Evolutionary conservation across 345 rosid genomes (phyloP).

Genomic region (Citropsis articulata): DNA sequence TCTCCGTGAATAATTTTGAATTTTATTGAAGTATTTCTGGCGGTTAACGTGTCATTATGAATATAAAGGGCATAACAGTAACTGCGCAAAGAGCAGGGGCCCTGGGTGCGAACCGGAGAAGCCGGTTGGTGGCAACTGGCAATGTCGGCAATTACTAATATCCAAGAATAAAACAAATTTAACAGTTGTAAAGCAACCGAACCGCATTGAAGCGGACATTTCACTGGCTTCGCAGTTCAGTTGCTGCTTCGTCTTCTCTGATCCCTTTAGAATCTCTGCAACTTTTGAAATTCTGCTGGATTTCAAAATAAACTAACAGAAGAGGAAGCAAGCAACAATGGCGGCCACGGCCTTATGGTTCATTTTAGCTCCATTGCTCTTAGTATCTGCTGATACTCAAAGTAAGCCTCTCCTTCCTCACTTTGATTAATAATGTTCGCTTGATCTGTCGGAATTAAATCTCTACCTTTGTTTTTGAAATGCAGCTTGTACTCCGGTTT

Average conservation of each 20-base stretch:
- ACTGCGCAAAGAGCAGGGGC: neutral
- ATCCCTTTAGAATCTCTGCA: neutral
- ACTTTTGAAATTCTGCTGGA: neutral
- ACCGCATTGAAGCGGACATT: conserved; percentile 18
- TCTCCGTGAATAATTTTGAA: neutral
- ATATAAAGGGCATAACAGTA: neutral
- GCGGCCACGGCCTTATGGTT: conserved; percentile 19
- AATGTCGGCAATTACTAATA: conserved; percentile 16
- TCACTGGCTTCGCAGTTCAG: conserved; percentile 5
- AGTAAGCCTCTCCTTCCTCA: conserved; percentile 27
- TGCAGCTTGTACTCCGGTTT: neutral
- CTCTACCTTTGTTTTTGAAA: neutral
- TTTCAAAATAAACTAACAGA: neutral
- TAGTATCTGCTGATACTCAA: conserved; percentile 31
- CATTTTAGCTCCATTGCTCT: conserved; percentile 25
- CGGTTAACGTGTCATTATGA: neutral
- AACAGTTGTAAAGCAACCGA: conserved; percentile 21
- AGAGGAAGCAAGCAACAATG: conserved; percentile 9
- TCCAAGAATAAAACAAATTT: neutral
- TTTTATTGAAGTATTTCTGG: neutral
- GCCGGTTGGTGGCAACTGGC: conserved; percentile 12
- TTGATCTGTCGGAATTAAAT: conserved; percentile 23
- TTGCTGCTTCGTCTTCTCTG: neutral
- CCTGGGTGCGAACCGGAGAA: conserved; percentile 14
- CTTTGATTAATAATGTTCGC: neutral